A percentile compares a stretch with the other conserved stretches of the same genome.
Conservation (phyloP, 352 stramenopile species). For the Globisporangium cylindrosporum region DNA sequence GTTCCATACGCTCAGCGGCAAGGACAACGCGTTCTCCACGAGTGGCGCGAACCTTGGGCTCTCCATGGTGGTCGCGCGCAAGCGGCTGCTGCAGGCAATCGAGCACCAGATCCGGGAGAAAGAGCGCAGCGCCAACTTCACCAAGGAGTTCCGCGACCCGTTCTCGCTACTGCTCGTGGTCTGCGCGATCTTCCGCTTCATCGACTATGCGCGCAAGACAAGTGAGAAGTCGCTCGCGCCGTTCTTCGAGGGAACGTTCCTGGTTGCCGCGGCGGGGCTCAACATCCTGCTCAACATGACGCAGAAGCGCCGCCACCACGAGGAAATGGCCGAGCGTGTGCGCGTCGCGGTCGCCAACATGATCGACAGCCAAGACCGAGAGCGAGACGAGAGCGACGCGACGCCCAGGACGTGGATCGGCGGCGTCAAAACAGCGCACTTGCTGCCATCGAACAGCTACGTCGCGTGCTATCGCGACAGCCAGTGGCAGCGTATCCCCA, state of each 20-base stretch:
- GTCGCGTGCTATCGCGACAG: constrained; percentile 77
- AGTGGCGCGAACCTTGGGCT: constrained; percentile 36
- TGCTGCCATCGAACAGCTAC: constrained; percentile 78
- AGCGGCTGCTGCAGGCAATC: constrained; percentile 58
- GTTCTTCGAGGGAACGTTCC: constrained; percentile 55
- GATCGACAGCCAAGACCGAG: constrained; percentile 18
- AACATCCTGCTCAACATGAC: constrained; percentile 65
- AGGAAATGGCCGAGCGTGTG: constrained; percentile 76
- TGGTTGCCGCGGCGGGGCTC: constrained; percentile 48
- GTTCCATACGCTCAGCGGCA: constrained; percentile 6
- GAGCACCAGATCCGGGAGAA: constrained; percentile 75
- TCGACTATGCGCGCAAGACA: constrained; percentile 38
- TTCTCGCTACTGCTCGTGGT: constrained; percentile 67
- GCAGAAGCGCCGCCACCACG: constrained; percentile 69
- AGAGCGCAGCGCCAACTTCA: constrained; percentile 54
- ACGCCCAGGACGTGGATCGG: constrained; percentile 25
- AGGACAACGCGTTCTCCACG: constrained; percentile 4
- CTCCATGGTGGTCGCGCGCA: constrained; percentile 43
- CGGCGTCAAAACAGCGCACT: constrained; percentile 34
- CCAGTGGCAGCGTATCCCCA: constrained; percentile 78
- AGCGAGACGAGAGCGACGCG: not conserved
- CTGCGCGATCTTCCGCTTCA: constrained; percentile 62
- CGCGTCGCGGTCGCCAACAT: constrained; percentile 67
- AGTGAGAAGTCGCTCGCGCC: constrained; percentile 25
- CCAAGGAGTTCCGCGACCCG: constrained; percentile 69